Conservation (phyloP, 345 rosid species). For the Erodium maritimum region DNA sequence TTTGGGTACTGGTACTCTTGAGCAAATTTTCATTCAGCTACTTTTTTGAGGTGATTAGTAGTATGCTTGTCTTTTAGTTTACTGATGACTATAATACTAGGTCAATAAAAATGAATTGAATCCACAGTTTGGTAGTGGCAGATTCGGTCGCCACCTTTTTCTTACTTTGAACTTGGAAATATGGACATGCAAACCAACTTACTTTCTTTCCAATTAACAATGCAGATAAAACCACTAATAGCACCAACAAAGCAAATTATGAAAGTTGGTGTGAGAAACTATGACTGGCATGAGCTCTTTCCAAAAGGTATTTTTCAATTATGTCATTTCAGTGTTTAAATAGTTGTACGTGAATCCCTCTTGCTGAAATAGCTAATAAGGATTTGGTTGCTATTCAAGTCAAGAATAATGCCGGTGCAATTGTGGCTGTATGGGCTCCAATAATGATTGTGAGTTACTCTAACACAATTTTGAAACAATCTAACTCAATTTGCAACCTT, state of each 20-base stretch:
- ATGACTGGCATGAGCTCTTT: constrained; percentile 84
- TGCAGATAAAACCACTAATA: constrained; percentile 85
- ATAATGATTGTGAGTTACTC: constrained; percentile 66
- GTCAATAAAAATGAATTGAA: neutral
- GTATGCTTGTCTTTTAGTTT: constrained; percentile 1
- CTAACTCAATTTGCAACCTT: neutral
- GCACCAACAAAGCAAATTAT: constrained; percentile 69
- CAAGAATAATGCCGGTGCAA: constrained; percentile 79
- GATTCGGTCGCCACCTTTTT: no score
- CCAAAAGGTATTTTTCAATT: constrained; percentile 46
- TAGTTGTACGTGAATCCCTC: neutral
- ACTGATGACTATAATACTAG: neutral
- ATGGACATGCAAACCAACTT: neutral
- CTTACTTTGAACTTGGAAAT: no score
- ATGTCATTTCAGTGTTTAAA: constrained; percentile 7
- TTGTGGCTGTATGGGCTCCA: constrained; percentile 92
- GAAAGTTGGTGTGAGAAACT: constrained; percentile 52
- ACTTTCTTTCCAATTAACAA: constrained; percentile 2
- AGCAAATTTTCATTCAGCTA: constrained; percentile 78
- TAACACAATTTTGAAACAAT: neutral
- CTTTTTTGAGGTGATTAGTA: constrained; percentile 61
- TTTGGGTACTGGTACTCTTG: constrained; percentile 70
- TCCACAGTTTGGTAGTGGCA: no score
- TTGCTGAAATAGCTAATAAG: constrained; percentile 8
- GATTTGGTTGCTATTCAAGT: constrained; percentile 32